Conservation (phyloP, 73 alveolate species). For the Diophrys sp. region DNA sequence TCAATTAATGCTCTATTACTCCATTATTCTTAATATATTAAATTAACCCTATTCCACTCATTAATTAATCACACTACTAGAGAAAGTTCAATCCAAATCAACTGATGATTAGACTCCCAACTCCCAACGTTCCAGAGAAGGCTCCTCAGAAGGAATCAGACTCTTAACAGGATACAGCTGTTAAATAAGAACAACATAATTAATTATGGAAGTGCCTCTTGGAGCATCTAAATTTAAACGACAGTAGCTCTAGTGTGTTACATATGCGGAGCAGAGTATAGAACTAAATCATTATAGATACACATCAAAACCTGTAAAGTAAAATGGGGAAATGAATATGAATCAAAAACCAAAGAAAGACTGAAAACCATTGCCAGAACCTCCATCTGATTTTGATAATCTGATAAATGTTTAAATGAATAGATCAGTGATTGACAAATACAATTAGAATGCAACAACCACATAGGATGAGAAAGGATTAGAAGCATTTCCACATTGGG, state of each 20-base stretch:
- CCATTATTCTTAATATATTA: too few relatives aligned
- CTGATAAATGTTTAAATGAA: neutral
- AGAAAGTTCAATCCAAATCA: too few relatives aligned
- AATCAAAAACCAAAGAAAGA: conserved; percentile 43
- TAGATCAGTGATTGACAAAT: conserved; percentile 10
- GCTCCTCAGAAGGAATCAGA: too few relatives aligned
- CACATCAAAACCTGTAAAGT: conserved; percentile 73
- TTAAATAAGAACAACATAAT: neutral
- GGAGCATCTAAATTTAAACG: conserved; percentile 12
- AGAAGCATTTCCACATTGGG: conserved; percentile 77
- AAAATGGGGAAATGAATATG: conserved; percentile 60
- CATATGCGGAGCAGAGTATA: conserved; percentile 92
- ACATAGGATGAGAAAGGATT: neutral
- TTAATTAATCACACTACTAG: too few relatives aligned
- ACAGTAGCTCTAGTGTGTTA: conserved; percentile 86
- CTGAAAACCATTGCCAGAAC: conserved; percentile 55
- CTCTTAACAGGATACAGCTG: too few relatives aligned
- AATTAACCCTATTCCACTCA: too few relatives aligned
- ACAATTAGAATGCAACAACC: conserved; percentile 18
- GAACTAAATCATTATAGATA: conserved; percentile 73
- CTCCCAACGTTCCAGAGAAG: too few relatives aligned
- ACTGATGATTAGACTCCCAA: too few relatives aligned
- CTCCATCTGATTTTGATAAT: conserved; percentile 24
- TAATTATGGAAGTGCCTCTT: neutral
- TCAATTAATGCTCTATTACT: too few relatives aligned